Percentiles rank a stretch among this genome's conserved stretches.
Conservation (phyloP, 306 rosid species). For the Casuarina cunninghamiana region DNA sequence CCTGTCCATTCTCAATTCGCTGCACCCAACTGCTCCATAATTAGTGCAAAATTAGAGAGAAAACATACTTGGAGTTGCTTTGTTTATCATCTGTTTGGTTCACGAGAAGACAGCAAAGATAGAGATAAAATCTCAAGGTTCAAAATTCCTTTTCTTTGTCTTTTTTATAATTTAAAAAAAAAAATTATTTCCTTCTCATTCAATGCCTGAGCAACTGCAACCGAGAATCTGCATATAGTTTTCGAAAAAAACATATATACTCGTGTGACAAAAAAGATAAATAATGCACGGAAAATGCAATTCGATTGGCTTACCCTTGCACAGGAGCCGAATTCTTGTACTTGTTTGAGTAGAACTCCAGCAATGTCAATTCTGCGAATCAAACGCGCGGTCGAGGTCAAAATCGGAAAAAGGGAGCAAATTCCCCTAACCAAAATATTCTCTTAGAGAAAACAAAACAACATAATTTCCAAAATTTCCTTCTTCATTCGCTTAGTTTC, state of each 20-base stretch:
- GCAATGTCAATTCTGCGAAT: slow-evolving; percentile 53
- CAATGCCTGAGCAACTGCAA: neutral
- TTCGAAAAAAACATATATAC: neutral
- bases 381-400: slow-evolving; percentile 4
- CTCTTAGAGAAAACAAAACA: neutral
- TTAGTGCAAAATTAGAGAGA: slow-evolving; percentile 18
- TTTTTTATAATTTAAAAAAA: no score
- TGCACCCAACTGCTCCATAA: slow-evolving; percentile 80
- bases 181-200: neutral
- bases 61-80: neutral
- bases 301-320: slow-evolving; percentile 55
- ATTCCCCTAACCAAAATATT: neutral
- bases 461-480: neutral
- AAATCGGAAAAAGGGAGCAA: neutral
- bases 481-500: neutral
- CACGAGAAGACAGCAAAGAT: neutral
- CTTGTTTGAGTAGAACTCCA: slow-evolving; percentile 71
- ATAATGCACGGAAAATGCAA: neutral
- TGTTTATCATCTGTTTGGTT: neutral
- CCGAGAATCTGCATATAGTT: neutral
- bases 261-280: neutral
- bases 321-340: slow-evolving; percentile 81
- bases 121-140: neutral
- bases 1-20: slow-evolving; percentile 82
- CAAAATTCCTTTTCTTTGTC: no score